These are phyloP conservation scores for Monosiga brevicollis DNA, from an alignment of 78 protist genomes.

Conservation along the genomic window DNA sequence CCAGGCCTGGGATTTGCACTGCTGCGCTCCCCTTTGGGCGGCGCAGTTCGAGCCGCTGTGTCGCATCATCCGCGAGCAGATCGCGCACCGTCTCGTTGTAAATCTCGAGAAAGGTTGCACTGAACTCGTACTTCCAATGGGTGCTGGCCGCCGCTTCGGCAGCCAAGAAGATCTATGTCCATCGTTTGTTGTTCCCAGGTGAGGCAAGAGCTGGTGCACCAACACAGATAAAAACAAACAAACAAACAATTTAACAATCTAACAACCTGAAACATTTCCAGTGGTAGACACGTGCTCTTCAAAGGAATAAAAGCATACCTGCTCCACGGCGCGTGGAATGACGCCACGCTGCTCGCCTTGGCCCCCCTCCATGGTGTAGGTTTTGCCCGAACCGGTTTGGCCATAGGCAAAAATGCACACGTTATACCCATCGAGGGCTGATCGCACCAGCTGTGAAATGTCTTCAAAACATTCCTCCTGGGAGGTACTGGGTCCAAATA, in stretches of 20 bases:
- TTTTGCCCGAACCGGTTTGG: constrained; percentile 60
- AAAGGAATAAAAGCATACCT: too few species aligned
- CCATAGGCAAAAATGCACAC: constrained; percentile 74
- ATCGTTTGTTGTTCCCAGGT: background rate
- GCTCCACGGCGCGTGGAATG: constrained; percentile 33
- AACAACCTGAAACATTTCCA: too few species aligned
- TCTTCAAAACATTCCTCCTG: constrained; percentile 46
- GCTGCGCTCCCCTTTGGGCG: constrained; percentile 1
- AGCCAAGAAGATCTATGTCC: background rate
- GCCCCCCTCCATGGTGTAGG: constrained; percentile 27
- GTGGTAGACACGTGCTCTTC: too few species aligned
- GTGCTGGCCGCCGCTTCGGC: background rate
- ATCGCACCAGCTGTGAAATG: constrained; percentile 51
- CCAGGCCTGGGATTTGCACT: background rate
- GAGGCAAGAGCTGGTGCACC: background rate
- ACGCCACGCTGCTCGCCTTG: background rate
- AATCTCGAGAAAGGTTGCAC: constrained; percentile 42
- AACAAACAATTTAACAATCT: constrained; percentile 22
- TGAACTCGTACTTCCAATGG: constrained; percentile 28
- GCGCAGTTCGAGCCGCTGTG: background rate
- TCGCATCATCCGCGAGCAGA: constrained; percentile 25
- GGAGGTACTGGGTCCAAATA: constrained; percentile 28
- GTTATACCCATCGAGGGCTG: constrained; percentile 65
- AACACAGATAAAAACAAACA: background rate
- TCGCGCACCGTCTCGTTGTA: constrained; percentile 66